These are phyloP conservation scores for Ettlia oleoabundans DNA, from an alignment of 139 green algal genomes.

Conservation along the genomic window DNA sequence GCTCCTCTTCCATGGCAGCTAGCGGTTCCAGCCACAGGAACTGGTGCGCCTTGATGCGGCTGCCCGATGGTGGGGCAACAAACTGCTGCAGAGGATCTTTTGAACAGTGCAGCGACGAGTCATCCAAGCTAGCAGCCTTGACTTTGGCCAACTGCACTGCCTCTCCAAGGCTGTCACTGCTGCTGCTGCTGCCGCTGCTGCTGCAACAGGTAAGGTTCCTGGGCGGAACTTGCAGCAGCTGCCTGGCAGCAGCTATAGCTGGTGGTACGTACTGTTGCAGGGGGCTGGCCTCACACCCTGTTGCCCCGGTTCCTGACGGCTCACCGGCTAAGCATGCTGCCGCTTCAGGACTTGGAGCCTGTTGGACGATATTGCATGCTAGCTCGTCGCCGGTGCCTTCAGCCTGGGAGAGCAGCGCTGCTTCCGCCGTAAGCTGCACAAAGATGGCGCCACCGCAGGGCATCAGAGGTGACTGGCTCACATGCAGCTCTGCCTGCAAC, in stretches of 20 bases:
- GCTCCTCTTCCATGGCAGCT: not conserved
- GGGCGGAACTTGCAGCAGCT: not conserved
- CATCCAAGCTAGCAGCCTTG: not conserved
- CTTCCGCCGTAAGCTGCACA: conserved; percentile 8
- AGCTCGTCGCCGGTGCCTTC: not conserved
- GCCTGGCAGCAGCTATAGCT: not conserved
- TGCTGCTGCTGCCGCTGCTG: not conserved
- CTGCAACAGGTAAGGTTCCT: not conserved
- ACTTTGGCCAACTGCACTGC: not conserved
- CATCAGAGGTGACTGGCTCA: not conserved
- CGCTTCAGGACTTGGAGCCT: not conserved
- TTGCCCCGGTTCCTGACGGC: too few relatives aligned
- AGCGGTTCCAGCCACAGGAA: conserved; percentile 15
- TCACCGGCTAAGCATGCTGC: too few relatives aligned
- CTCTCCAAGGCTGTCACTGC: not conserved
- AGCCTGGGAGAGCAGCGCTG: not conserved
- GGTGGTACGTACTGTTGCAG: not conserved
- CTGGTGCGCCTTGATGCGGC: not conserved
- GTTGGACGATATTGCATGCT: not conserved
- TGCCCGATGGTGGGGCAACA: not conserved
- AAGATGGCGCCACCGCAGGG: conserved; percentile 12
- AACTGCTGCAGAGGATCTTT: not conserved
- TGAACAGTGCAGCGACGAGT: not conserved
- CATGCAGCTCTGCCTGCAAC: conserved; percentile 2
- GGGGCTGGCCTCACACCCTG: not conserved